These are phyloP conservation scores for Apocynum venetum DNA, from an alignment of 257 asterid species.

Conservation along the genomic window DNA sequence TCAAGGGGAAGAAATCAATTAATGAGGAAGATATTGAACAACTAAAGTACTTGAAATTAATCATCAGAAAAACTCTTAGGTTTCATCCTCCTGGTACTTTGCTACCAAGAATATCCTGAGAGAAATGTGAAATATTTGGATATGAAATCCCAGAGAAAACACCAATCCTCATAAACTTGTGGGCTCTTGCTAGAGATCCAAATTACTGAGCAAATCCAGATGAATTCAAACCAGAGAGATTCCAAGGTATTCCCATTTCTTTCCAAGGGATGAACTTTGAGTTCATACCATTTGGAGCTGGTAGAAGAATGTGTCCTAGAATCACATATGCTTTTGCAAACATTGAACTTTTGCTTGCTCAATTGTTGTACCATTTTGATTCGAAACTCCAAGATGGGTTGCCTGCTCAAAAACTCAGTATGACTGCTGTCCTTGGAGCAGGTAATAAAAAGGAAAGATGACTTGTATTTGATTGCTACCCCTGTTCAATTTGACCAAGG, in stretches of 20 bases:
- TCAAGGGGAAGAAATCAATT: not conserved
- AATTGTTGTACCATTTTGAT: not conserved
- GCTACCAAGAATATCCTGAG: not conserved
- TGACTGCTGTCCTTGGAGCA: not conserved
- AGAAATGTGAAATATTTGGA: not conserved
- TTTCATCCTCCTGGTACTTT: not conserved
- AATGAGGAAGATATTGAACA: not conserved
- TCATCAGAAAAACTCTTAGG: not conserved
- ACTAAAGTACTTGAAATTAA: not conserved
- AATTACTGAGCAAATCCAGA: not conserved
- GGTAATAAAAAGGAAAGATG: not conserved
- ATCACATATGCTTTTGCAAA: not conserved
- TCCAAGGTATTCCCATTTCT: not conserved
- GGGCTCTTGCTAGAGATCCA: not conserved
- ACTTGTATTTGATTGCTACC: not conserved
- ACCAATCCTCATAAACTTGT: not conserved
- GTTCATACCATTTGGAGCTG: conserved; percentile 1
- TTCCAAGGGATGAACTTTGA: not conserved
- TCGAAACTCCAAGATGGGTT: not conserved
- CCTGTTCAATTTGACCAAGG: not conserved
- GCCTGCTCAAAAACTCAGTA: not conserved
- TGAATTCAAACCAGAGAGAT: not conserved
- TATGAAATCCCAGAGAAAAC: not conserved
- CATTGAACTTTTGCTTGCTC: not conserved
- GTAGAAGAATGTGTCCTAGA: not conserved